Evolutionary conservation across 2,329 filamentous ascomycete species (phyloP), one percentile per base, ranked within the genome.

Genomic region (Sporothrix brunneoviolacea): DNA sequence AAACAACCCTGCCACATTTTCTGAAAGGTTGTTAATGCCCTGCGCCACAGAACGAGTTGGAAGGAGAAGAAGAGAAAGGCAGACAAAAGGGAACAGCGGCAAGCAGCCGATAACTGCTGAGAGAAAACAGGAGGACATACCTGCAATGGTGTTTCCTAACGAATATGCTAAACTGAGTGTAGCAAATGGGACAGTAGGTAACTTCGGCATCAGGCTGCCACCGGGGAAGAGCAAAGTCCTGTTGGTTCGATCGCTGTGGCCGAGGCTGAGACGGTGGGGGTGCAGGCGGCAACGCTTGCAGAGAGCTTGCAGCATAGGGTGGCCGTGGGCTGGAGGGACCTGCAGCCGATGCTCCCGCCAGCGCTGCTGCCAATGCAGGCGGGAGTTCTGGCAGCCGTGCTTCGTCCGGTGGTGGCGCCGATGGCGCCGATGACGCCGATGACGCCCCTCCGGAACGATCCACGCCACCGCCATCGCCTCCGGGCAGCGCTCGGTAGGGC

Each of bases 1-100:
- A 97, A 21, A 97, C 91, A 8, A 97, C 91, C 54, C 90, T 77
- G 40, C 91, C 91, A 64, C 91, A 97, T 78, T 95, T 96, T 58
- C 84, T 86, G 33, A 16, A 30, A 24, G 8, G 21, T 35, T 19
- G 16, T 45, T 24, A 21, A 43, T 42, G n/a, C n/a, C 40, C 38
- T 28, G 30, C 9, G 9, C 16, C 16, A 15, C 13, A 43, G 33
- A 7, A 6, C 4, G n/a, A 16, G 27, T 42, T 16, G 54, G 48
- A 30, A 18, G 18, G n/a, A 8, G 27, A 15, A 13, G 8, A 18
- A 18, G 13, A 8, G 16, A 15, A 43, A 13, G 21, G 4, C 1
- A 53, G 32, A 42, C 12, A 51, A 33, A 5, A 30, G 27, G 16
- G 8, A 35, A 21, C n/a, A 24, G n/a, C 10, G 30, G 9, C 13